phyloP scores from a whole-genome alignment of 179 eudicot genomes.

The Drosera spatulata region DNA sequence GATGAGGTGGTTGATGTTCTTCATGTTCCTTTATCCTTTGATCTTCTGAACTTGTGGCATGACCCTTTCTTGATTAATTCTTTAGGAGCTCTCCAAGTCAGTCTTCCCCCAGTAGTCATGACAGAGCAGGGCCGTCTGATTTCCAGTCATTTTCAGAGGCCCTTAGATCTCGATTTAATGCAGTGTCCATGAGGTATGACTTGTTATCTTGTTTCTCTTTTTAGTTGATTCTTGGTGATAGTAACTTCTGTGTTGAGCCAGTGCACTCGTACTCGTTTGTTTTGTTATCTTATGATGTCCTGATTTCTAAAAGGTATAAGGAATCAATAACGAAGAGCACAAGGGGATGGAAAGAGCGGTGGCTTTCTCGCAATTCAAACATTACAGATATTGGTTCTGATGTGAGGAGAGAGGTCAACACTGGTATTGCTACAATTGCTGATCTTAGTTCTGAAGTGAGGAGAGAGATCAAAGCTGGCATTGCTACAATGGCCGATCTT shows the following conservation, averaged over 20 bases:
- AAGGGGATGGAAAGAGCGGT: slow-evolving; percentile 85
- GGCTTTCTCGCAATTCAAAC: slow-evolving; percentile 71
- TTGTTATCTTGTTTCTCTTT: too few relatives aligned
- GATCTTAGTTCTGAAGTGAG: too few relatives aligned
- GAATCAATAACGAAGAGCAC: slow-evolving; percentile 87
- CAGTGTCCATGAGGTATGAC: slow-evolving; percentile 64
- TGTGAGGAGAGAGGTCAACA: slow-evolving; percentile 44
- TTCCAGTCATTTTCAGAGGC: slow-evolving; percentile 68
- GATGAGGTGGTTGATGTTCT: too few relatives aligned
- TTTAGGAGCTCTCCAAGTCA: slow-evolving; percentile 41
- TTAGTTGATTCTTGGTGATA: too few relatives aligned
- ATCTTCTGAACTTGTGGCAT: neutral
- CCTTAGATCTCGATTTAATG: slow-evolving; percentile 62
- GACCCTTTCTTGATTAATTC: neutral
- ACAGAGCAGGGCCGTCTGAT: slow-evolving; percentile 79
- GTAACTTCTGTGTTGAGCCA: too few relatives aligned
- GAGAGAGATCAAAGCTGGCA: too few relatives aligned
- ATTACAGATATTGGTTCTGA: slow-evolving; percentile 46
- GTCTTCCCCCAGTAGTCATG: slow-evolving; percentile 48
- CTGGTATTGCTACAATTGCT: slow-evolving; percentile 26
- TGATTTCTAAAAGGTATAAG: slow-evolving; percentile 46
- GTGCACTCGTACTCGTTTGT: too few relatives aligned
- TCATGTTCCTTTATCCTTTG: too few relatives aligned
- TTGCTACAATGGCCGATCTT: too few relatives aligned
- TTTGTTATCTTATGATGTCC: too few relatives aligned